Evolutionary conservation across 1,139 yeast genomes (phyloP).

Genomic region (Protomyces gravidus): DNA sequence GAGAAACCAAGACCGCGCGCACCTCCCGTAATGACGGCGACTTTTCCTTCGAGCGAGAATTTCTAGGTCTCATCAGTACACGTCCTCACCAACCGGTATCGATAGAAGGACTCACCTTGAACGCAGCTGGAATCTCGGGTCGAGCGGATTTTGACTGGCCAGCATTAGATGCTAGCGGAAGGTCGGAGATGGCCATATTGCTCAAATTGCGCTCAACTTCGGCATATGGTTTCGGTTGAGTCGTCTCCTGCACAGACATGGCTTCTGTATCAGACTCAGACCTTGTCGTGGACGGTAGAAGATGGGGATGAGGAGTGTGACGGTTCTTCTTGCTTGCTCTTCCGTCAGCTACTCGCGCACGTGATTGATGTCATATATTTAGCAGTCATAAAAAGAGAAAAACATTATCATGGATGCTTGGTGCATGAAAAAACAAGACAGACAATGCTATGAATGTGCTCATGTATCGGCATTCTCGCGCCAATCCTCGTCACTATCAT

Average conservation of each 20-base stretch:
- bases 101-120: conserved; percentile 8
- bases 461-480: background rate
- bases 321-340: too few relatives aligned
- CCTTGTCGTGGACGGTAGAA: too few relatives aligned
- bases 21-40: conserved; percentile 81
- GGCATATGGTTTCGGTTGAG: background rate
- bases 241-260: background rate
- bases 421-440: too few relatives aligned
- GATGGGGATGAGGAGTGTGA: too few relatives aligned
- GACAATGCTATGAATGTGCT: background rate
- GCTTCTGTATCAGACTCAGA: too few relatives aligned
- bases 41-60: conserved; percentile 66
- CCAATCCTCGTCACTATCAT: background rate
- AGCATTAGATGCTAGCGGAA: background rate
- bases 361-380: too few relatives aligned
- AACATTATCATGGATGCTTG: background rate
- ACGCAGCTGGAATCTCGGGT: conserved; percentile 20
- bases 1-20: conserved; percentile 84
- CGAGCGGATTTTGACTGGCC: background rate
- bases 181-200: conserved; percentile 13
- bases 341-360: too few relatives aligned
- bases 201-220: background rate
- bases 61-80: background rate
- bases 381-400: background rate
- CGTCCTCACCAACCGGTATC: background rate